Base-by-base conservation (phyloP, 106 monocot species). In the Phalaenopsis aphrodite region DNA sequence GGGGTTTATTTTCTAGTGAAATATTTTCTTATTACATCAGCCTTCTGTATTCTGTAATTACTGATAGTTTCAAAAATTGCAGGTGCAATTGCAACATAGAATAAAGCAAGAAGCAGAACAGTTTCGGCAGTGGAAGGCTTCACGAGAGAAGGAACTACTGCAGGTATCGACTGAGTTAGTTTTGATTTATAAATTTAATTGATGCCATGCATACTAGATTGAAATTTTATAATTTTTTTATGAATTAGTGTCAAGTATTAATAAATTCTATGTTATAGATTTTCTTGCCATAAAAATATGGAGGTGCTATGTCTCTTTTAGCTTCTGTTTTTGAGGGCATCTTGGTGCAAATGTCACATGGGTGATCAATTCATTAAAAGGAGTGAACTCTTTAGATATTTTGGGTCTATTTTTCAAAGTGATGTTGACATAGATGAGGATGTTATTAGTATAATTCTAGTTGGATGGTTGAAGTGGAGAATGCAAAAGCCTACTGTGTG, bases 81-180 rank as follows among this genome's bases (percentile, higher is more conserved):
- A 95, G 95, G 95, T 99, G 83, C 98, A 94, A 65, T 89, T 99
- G 85, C 98, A 91, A 85, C 88, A 99, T 78, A 99, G 91, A 84
- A 99, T 99, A 79, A 94, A 94, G 79, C 94, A 99, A 82, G 98
- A 95, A 77, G 90, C 94, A 4, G 98, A 99, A 80, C 94, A 93
- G 56, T 99, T 99, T 80, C 84, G 98, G 48, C 92, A 86, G 52
- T 99, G 98, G 98, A 99, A 99, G 82, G 98, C 92, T 82, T 87
- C 92, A 77, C 92, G 94, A 37, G 98, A 99, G 79, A 99, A 99
- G 72, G 98, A 99, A 85, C 91, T 99, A 41, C 77, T 94, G 41
- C 98, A 94, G 92, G 98, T 99, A 76, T 41, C 21, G 80, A 43
- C 37, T 19, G 41, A 69, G 10, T 61, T 69, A 38, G 38, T 66